Base-by-base conservation (phyloP, 164 flowering plant species). In the Chimonanthus salicifolius region DNA sequence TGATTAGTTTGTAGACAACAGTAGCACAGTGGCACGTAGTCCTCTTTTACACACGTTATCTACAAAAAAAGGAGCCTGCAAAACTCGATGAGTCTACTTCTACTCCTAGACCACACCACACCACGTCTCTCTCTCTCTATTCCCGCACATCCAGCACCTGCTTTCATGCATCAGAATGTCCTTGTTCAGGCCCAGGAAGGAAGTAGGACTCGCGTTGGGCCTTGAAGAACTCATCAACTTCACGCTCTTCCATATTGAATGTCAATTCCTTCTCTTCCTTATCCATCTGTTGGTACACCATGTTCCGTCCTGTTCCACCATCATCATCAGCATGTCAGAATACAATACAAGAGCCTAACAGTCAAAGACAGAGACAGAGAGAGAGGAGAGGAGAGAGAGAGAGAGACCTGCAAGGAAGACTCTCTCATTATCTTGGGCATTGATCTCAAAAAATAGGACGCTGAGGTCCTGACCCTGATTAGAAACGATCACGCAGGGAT, bases 261-360 rank as follows among this genome's bases (percentile, higher is more conserved):
- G 86, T 73, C 70, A 89, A 10, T 80, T 87, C 91, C 76, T 79
- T 84, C 0, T 91, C 94, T 64, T 74, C 89, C 60, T 64, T 78
- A 73, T 85, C 87, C 60, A 87, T n/a, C 49, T 76, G 72, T 50
- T 60, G 85, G 46, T 82, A 49, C 6, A 88, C 62, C 71, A 82
- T 88, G 65, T 76, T 73, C 72, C 75, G 78, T 70, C 94, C 88
- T 82, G 54, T 9, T 60, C 16, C 5, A 21, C 45, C 18, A 63
- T 4, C 7, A 33, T 44, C 10, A 63, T 21, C 66, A 33, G 21
- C 33, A 7, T 63, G 7, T 20, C 66, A 63, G 6, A 9, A 63
- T 13, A 21, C 7, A 11, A 33, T 33, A 33, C 33, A 33, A 33
- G 33, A 33, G 33, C 33, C 33, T 1, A 33, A 33, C 44, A 45